Conservation (phyloP, 192 early-diverging fungal species). For the Entophlyctis luteolus region DNA sequence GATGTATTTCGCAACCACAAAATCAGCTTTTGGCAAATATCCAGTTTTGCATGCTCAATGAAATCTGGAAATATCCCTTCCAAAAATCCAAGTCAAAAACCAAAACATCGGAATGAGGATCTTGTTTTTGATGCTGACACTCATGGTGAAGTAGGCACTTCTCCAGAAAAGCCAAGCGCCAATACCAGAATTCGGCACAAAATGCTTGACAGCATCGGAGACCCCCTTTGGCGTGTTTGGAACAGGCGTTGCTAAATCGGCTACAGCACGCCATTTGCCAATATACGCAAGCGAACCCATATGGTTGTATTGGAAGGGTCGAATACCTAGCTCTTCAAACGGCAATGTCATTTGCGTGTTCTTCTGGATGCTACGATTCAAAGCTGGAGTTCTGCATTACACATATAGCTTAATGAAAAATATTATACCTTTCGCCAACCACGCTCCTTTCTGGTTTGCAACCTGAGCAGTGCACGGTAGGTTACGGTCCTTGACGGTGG, state of each 20-base stretch:
- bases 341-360: conserved; percentile 14
- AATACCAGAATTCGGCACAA: conserved; percentile 21
- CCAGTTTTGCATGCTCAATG: too few species aligned
- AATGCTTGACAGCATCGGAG: neutral
- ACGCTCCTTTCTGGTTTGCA: conserved; percentile 70
- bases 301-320: conserved; percentile 59
- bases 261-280: conserved; percentile 47
- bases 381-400: neutral
- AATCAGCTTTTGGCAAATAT: too few species aligned
- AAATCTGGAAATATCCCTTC: conserved; percentile 14
- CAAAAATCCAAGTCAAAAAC: conserved; percentile 29
- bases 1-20: too few species aligned
- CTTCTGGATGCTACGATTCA: conserved; percentile 9
- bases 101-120: conserved; percentile 52
- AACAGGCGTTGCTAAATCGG: conserved; percentile 23
- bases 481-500: conserved; percentile 69
- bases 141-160: conserved; percentile 68
- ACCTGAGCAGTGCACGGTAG: conserved; percentile 85
- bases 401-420: neutral
- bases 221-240: neutral
- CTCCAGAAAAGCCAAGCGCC: conserved; percentile 61
- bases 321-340: neutral
- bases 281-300: conserved; percentile 67
- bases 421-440: conserved; percentile 48
- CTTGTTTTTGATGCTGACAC: conserved; percentile 64